phyloP scores from a whole-genome alignment of 2,329 filamentous ascomycete species.

The Diplodia intermedia region DNA sequence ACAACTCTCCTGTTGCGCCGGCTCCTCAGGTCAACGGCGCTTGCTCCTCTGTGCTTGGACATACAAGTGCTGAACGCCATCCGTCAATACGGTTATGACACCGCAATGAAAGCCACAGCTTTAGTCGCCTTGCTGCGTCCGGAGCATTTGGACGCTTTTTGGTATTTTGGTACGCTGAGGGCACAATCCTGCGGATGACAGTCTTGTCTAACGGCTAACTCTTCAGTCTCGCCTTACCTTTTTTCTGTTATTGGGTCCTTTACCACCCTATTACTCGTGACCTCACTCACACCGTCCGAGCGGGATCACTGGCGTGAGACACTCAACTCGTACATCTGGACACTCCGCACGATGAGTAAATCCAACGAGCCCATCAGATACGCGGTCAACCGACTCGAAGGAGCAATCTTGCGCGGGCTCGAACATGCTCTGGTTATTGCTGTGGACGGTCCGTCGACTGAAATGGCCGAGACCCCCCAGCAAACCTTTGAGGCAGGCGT shows the following conservation, averaged over 20 bases:
- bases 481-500: constrained; percentile 37
- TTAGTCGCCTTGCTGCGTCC: constrained; percentile 33
- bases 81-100: constrained; percentile 28
- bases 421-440: constrained; percentile 49
- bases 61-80: constrained; percentile 28
- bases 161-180: constrained; percentile 31
- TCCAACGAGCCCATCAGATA: constrained; percentile 49
- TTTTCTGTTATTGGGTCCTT: constrained; percentile 35
- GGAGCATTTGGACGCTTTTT: constrained; percentile 35
- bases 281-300: constrained; percentile 31
- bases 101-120: constrained; percentile 32
- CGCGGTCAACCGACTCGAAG: constrained; percentile 49
- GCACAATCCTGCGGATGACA: background rate
- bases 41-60: constrained; percentile 34
- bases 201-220: background rate
- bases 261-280: constrained; percentile 33
- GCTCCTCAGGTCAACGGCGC: constrained; percentile 34
- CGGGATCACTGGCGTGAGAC: constrained; percentile 34
- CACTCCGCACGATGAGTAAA: constrained; percentile 47
- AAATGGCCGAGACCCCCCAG: constrained; percentile 41
- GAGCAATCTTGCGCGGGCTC: constrained; percentile 49
- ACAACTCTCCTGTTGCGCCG: constrained; percentile 33
- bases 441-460: constrained; percentile 43
- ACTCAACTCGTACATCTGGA: constrained; percentile 34
- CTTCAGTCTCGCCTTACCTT: constrained; percentile 28